Conservation (phyloP, 1,139 yeast species). For the Magnusiomyces magnusii region DNA sequence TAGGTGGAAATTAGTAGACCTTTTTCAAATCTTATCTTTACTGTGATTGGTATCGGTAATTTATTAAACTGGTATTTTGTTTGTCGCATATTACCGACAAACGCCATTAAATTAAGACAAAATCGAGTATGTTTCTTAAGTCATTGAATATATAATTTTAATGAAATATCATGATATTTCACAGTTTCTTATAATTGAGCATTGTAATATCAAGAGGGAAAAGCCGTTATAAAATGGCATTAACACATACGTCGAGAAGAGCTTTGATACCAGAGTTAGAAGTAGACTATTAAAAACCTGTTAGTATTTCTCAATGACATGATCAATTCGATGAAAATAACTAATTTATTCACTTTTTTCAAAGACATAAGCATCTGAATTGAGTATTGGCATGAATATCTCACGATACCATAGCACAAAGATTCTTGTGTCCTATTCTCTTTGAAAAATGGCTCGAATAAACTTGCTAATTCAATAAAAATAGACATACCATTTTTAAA, state of each 20-base stretch:
- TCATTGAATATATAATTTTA: no score
- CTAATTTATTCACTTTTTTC: no score
- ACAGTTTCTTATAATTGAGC: no score
- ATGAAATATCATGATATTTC: no score
- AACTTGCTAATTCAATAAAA: not conserved
- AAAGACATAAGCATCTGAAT: not conserved
- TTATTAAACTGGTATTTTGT: not conserved
- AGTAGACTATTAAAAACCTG: constrained; percentile 31
- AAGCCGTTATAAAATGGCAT: not conserved
- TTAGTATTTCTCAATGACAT: not conserved
- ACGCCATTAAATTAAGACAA: not conserved
- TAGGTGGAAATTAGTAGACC: no score
- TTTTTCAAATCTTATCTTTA: no score
- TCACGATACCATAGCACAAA: no score
- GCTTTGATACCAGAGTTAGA: constrained; percentile 42
- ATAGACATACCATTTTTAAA: not conserved
- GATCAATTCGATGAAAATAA: no score
- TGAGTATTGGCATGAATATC: not conserved
- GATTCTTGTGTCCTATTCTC: no score
- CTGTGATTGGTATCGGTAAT: not conserved
- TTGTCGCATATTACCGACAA: not conserved
- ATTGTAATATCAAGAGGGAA: not conserved
- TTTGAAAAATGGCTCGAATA: not conserved
- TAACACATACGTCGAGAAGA: constrained; percentile 32
- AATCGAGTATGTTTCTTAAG: no score